Percentiles rank a stretch among this genome's conserved stretches.
Conservation (phyloP, 1,284 basidiomycete genomes). For the Neonothopanus nambi region DNA sequence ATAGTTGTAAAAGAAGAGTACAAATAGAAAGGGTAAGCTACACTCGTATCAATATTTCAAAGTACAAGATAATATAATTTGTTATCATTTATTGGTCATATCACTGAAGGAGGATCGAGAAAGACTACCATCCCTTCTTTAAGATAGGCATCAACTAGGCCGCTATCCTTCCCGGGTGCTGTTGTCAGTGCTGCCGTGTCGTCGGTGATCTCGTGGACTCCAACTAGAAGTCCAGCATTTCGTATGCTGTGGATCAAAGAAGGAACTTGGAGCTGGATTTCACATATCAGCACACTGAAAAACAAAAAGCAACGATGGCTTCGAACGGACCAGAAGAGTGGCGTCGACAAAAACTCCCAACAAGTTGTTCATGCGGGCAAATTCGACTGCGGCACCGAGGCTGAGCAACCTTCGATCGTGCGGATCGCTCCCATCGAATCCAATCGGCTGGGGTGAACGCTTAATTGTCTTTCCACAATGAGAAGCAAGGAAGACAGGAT, state of each 20-base stretch:
- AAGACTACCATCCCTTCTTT: constrained; percentile 64
- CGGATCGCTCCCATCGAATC: constrained; percentile 45
- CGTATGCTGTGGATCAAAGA: constrained; percentile 85
- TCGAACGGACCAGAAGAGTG: constrained; percentile 68
- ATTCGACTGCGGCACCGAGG: constrained; percentile 90
- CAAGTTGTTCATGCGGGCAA: constrained; percentile 92
- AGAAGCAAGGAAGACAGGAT: constrained; percentile 94
- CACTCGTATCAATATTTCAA: constrained; percentile 2
- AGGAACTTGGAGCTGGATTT: constrained; percentile 66
- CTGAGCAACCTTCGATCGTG: constrained; percentile 64
- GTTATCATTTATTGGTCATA: constrained; percentile 13
- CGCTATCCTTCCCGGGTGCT: constrained; percentile 42
- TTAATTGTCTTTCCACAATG: constrained; percentile 69
- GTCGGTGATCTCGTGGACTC: constrained; percentile 66
- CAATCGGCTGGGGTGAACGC: constrained; percentile 37
- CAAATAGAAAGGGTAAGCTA: constrained; percentile 4
- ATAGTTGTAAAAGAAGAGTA: constrained; percentile 2
- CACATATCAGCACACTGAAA: constrained; percentile 6
- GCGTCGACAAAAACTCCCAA: constrained; percentile 92
- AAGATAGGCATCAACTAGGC: constrained; percentile 66
- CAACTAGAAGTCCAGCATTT: constrained; percentile 85
- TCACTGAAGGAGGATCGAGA: constrained; percentile 45
- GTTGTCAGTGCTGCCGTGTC: constrained; percentile 43
- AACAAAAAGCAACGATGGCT: constrained; percentile 10
- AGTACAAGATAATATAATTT: constrained; percentile 2